A percentile compares a stretch with the other conserved stretches of the same genome.
Conservation (phyloP, 176 grass and related monocot species). For the Musa itinerans region DNA sequence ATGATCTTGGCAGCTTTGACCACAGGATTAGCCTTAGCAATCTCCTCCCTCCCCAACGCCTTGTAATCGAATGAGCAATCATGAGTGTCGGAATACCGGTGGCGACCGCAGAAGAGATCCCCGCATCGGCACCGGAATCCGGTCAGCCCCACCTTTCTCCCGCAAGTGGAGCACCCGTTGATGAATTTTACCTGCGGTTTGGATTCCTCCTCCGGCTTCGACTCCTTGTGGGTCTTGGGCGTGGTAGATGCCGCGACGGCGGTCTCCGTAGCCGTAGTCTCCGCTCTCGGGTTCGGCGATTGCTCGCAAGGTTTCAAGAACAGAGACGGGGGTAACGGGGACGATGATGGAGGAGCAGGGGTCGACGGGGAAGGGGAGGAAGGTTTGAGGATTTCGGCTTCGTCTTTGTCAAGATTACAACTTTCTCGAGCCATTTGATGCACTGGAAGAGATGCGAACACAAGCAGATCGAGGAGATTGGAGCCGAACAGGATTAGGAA, state of each 20-base stretch:
- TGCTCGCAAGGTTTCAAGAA: not conserved
- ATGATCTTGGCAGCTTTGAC: slow-evolving; percentile 10
- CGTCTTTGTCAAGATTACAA: slow-evolving; percentile 9
- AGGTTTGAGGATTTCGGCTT: slow-evolving; percentile 7
- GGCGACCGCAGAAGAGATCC: slow-evolving; percentile 3
- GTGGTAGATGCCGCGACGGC: not conserved
- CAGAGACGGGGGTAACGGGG: not conserved
- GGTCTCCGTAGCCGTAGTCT: not conserved
- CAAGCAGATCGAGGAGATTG: not conserved
- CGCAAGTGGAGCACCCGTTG: slow-evolving; percentile 7
- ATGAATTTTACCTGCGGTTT: not conserved
- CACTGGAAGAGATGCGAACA: not conserved
- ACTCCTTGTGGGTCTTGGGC: not conserved
- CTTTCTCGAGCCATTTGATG: slow-evolving; percentile 9
- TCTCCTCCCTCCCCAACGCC: not conserved
- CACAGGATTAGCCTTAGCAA: slow-evolving; percentile 7
- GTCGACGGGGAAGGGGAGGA: not conserved
- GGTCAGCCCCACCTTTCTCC: slow-evolving; percentile 1
- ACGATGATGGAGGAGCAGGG: not conserved
- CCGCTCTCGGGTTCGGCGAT: not conserved
- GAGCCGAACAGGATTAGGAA: no score
- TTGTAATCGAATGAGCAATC: slow-evolving; percentile 5
- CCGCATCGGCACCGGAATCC: slow-evolving; percentile 11
- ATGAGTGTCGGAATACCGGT: slow-evolving; percentile 1
- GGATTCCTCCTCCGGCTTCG: not conserved